Conservation (phyloP, 345 rosid species). For the Clausena lansium region DNA sequence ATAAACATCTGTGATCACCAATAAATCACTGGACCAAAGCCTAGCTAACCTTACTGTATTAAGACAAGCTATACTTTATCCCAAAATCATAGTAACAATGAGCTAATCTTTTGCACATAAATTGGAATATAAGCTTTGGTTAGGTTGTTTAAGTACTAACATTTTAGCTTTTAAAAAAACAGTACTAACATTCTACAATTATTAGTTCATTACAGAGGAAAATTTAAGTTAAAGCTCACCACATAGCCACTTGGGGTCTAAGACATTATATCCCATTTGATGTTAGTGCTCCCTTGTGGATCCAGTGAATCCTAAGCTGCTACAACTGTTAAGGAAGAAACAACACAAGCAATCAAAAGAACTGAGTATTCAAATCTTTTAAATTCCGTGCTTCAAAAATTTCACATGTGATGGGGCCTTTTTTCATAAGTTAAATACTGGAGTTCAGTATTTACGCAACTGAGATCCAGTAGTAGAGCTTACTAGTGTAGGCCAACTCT, state of each 20-base stretch:
- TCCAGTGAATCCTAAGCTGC: conserved; percentile 70
- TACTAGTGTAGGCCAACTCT: not conserved
- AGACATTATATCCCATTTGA: conserved; percentile 74
- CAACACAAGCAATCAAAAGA: not conserved
- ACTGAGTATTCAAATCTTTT: not conserved
- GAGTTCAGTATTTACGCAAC: not conserved
- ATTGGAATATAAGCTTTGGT: not conserved
- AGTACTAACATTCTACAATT: no score
- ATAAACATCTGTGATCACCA: not conserved
- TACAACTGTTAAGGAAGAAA: not conserved
- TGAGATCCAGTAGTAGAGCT: not conserved
- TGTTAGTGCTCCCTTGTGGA: conserved; percentile 68
- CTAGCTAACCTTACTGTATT: not conserved
- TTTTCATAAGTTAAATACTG: not conserved
- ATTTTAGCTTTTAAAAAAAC: not conserved
- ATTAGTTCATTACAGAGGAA: no score
- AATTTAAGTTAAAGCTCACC: conserved; percentile 32
- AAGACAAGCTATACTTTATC: not conserved
- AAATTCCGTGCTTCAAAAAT: conserved; percentile 6
- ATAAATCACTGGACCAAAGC: not conserved
- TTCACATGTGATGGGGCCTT: not conserved
- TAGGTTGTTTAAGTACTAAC: not conserved
- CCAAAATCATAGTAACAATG: not conserved
- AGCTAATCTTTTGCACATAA: not conserved
- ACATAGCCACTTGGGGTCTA: conserved; percentile 78